phyloP scores from a whole-genome alignment of 306 rosid species.

The Acmispon strigosus region DNA sequence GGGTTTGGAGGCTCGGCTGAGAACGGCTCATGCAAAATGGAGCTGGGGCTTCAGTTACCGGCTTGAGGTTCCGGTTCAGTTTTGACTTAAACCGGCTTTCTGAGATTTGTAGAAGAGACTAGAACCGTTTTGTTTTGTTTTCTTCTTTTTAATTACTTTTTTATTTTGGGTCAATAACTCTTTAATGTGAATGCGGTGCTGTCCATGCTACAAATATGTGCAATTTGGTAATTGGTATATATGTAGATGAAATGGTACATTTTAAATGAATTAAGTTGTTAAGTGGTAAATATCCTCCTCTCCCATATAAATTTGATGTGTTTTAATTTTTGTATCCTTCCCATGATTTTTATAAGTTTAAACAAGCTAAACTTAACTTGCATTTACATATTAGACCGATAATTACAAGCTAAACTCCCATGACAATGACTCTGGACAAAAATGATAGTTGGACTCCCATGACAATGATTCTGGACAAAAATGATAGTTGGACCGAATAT shows the following conservation, averaged over 20 bases:
- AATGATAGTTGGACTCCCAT: too few relatives aligned
- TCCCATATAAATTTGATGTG: too few relatives aligned
- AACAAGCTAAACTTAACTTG: too few relatives aligned
- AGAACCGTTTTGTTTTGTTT: background rate
- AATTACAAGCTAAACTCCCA: too few relatives aligned
- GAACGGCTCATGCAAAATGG: slow-evolving; percentile 20
- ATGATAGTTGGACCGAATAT: background rate
- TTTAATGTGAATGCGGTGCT: slow-evolving; percentile 8
- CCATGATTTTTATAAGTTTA: too few relatives aligned
- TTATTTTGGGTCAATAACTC: background rate
- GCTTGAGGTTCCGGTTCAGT: slow-evolving; percentile 33
- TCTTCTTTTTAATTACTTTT: background rate
- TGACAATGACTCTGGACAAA: too few relatives aligned
- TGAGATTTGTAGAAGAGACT: slow-evolving; percentile 10
- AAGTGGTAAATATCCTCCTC: background rate
- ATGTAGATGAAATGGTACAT: slow-evolving; percentile 10
- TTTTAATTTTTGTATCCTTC: too few relatives aligned
- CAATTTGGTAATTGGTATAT: too few relatives aligned
- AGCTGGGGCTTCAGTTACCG: slow-evolving; percentile 42
- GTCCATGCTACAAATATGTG: slow-evolving; percentile 25
- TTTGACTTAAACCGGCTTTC: slow-evolving; percentile 31
- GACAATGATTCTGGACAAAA: too few relatives aligned
- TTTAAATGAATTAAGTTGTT: background rate
- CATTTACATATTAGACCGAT: too few relatives aligned
- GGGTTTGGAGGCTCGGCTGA: background rate